Evolutionary conservation across 2,329 filamentous ascomycete species (phyloP).

Genomic region (Clonostachys rhizophaga): DNA sequence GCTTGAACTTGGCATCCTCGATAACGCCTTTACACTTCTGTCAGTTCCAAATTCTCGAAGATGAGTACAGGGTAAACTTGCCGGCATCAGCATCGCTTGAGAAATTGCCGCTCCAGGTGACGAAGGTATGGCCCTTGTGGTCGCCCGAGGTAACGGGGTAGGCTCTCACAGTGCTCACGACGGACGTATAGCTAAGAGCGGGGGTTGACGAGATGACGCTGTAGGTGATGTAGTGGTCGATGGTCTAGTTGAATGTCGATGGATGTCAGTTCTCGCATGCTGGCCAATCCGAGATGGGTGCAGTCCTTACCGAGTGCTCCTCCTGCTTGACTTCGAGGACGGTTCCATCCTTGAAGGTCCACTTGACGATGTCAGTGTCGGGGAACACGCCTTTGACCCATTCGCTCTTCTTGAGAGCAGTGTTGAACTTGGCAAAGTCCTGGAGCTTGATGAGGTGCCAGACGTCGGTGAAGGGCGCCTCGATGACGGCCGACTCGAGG

Average conservation of each 20-base stretch:
- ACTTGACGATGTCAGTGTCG: slow-evolving; percentile 66
- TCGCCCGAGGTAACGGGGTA: slow-evolving; percentile 64
- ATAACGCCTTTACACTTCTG: slow-evolving; percentile 50
- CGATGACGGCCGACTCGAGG: slow-evolving; percentile 63
- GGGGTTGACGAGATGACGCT: slow-evolving; percentile 64
- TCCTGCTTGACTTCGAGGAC: slow-evolving; percentile 71
- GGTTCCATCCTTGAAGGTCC: slow-evolving; percentile 67
- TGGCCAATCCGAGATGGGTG: background rate
- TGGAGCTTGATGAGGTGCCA: slow-evolving; percentile 74
- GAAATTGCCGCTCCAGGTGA: slow-evolving; percentile 67
- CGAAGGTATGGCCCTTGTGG: slow-evolving; percentile 59
- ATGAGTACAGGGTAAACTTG: slow-evolving; percentile 4
- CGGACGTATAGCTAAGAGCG: slow-evolving; percentile 60
- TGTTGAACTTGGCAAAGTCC: slow-evolving; percentile 65
- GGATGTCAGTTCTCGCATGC: background rate
- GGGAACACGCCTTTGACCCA: slow-evolving; percentile 55
- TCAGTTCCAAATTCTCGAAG: background rate
- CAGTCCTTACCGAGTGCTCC: slow-evolving; percentile 58
- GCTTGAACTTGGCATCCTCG: slow-evolving; percentile 73
- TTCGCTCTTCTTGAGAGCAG: slow-evolving; percentile 55
- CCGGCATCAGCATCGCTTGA: slow-evolving; percentile 18
- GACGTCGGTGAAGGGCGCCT: slow-evolving; percentile 59
- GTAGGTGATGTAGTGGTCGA: slow-evolving; percentile 75
- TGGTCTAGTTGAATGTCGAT: slow-evolving; percentile 35
- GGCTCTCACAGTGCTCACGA: slow-evolving; percentile 61